phyloP scores from a whole-genome alignment of 129 eudicot genomes.

The Glebionis coronaria region DNA sequence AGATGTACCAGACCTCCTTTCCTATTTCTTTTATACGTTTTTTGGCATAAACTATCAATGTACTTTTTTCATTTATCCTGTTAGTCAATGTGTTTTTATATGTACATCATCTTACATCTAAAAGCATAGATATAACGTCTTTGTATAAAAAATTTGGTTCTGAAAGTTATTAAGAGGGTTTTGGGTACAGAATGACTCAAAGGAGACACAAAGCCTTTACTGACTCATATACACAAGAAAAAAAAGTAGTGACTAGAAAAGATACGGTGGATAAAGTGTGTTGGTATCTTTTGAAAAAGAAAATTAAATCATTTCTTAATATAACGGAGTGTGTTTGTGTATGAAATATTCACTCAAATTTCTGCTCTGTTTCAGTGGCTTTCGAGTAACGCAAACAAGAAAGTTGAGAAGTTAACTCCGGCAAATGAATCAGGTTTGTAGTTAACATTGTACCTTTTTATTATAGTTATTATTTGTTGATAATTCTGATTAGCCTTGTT shows the following conservation, averaged over 20 bases:
- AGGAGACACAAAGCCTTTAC: too few relatives aligned
- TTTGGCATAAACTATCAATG: neutral
- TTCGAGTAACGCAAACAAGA: constrained; percentile 67
- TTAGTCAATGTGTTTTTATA: too few relatives aligned
- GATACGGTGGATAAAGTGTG: too few relatives aligned
- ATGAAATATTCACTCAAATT: constrained; percentile 8
- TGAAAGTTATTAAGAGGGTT: too few relatives aligned
- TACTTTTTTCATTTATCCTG: too few relatives aligned
- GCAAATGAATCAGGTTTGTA: constrained; percentile 44
- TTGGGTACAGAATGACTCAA: too few relatives aligned
- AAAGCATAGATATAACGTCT: too few relatives aligned
- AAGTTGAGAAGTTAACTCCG: constrained; percentile 53
- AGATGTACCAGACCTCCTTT: constrained; percentile 45
- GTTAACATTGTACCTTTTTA: constrained; percentile 23
- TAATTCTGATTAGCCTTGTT: constrained; percentile 12
- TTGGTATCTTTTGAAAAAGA: too few relatives aligned
- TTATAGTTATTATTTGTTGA: neutral
- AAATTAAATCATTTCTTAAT: too few relatives aligned
- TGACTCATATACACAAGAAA: neutral
- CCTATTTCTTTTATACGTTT: neutral
- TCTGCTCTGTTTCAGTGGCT: constrained; percentile 63
- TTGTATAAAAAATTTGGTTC: too few relatives aligned
- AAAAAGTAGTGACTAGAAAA: neutral
- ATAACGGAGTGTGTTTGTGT: neutral
- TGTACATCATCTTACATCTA: too few relatives aligned